phyloP scores from a whole-genome alignment of 2,329 filamentous ascomycete genomes.

The Neonectria faginata region DNA sequence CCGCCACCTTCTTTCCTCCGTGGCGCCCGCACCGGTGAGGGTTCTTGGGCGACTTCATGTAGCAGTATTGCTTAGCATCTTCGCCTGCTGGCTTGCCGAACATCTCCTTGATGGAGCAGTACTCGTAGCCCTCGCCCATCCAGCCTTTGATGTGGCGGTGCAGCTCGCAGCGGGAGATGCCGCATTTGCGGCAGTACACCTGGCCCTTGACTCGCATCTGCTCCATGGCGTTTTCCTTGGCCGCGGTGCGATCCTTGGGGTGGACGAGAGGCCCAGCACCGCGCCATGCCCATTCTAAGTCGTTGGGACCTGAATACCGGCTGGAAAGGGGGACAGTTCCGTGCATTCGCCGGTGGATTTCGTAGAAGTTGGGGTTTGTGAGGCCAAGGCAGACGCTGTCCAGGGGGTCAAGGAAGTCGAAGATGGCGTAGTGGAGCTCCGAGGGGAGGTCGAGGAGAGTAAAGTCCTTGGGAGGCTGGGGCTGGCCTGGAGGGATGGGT shows the following conservation, averaged over 20 bases:
- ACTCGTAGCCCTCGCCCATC: slow-evolving; percentile 68
- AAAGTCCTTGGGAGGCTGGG: slow-evolving; percentile 59
- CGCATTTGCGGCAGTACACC: slow-evolving; percentile 72
- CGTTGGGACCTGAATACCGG: slow-evolving; percentile 70
- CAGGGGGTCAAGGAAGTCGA: slow-evolving; percentile 73
- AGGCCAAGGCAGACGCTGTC: slow-evolving; percentile 73
- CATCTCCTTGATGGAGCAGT: slow-evolving; percentile 70
- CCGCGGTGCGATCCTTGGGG: slow-evolving; percentile 35
- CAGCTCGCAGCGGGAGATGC: slow-evolving; percentile 70
- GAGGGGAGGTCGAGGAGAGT: slow-evolving; percentile 65
- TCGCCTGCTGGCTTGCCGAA: slow-evolving; percentile 63
- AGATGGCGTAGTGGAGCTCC: slow-evolving; percentile 70
- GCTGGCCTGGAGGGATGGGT: slow-evolving; percentile 59
- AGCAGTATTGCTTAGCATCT: slow-evolving; percentile 65
- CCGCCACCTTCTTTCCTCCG: slow-evolving; percentile 46
- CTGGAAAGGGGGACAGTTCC: slow-evolving; percentile 67
- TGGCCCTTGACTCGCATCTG: slow-evolving; percentile 67
- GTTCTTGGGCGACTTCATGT: slow-evolving; percentile 70
- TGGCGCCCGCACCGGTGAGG: slow-evolving; percentile 70
- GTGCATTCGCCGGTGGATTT: slow-evolving; percentile 68
- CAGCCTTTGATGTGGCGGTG: slow-evolving; percentile 71
- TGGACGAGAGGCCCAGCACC: slow-evolving; percentile 61
- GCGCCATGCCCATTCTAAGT: slow-evolving; percentile 73
- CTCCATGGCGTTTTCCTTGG: slow-evolving; percentile 51
- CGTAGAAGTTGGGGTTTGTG: slow-evolving; percentile 68